Percentiles rank a stretch among this genome's conserved stretches.
Evolutionary conservation across 176 grass and related monocot species (phyloP).

Genomic region (barley (Hordeum vulgare)): DNA sequence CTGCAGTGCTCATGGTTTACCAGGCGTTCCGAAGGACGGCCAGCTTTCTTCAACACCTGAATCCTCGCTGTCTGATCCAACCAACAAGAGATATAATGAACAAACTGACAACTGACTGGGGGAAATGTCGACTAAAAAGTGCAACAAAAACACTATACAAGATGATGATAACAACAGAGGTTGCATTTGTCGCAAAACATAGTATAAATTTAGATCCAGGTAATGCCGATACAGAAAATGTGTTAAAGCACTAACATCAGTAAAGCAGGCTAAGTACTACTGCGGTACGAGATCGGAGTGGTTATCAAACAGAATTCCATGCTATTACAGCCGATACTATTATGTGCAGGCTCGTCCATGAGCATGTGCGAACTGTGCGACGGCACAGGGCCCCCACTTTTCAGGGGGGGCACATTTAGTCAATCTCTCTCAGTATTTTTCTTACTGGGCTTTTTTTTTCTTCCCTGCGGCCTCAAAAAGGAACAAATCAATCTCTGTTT

Average conservation of each 20-base stretch:
- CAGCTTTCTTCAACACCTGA: slow-evolving; percentile 85
- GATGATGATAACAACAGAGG: not conserved
- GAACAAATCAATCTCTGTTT: too few relatives aligned
- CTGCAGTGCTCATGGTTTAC: slow-evolving; percentile 62
- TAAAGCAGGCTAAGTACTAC: not conserved
- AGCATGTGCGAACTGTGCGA: too few relatives aligned
- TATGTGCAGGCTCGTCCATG: too few relatives aligned
- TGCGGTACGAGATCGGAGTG: not conserved
- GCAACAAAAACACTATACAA: not conserved
- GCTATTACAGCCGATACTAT: not conserved
- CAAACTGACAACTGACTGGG: not conserved
- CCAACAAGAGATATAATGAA: not conserved
- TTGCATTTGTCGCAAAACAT: not conserved
- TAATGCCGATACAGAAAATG: not conserved
- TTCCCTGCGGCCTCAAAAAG: too few relatives aligned
- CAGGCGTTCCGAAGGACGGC: slow-evolving; percentile 65
- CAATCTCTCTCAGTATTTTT: too few relatives aligned
- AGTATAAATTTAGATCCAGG: not conserved
- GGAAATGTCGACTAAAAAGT: not conserved
- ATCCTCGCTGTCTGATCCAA: slow-evolving; percentile 58
- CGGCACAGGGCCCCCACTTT: too few relatives aligned
- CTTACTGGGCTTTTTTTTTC: too few relatives aligned
- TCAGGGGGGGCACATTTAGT: too few relatives aligned
- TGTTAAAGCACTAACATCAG: not conserved
- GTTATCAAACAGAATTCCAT: not conserved